Evolutionary conservation across 441 rosid species (phyloP).

Genomic region (Adansonia rubrostipa): DNA sequence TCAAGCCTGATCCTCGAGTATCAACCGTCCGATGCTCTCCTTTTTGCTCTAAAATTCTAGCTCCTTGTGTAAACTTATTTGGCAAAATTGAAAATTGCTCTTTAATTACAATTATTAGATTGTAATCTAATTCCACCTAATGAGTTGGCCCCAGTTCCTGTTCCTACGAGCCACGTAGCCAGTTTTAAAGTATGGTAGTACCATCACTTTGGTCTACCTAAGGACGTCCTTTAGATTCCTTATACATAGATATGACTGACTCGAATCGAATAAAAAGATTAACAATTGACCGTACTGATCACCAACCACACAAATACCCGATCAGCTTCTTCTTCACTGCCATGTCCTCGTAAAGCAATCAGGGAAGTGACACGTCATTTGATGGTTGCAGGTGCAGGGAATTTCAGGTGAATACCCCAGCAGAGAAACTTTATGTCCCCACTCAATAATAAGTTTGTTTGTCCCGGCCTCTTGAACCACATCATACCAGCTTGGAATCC

Average conservation of each 20-base stretch:
- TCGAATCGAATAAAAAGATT: background rate
- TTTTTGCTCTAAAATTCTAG: too few species aligned
- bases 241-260: background rate
- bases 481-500: background rate
- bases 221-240: conserved; percentile 15
- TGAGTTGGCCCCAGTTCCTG: conserved; percentile 4
- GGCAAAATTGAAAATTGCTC: too few species aligned
- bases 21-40: too few species aligned
- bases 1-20: too few species aligned
- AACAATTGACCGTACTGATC: too few species aligned
- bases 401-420: background rate
- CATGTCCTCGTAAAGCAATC: background rate
- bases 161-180: conserved; percentile 26
- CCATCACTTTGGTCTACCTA: background rate
- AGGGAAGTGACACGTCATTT: background rate
- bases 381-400: background rate
- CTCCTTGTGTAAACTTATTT: too few species aligned
- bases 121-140: conserved; percentile 13
- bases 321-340: background rate
- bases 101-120: too few species aligned
- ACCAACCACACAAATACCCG: background rate
- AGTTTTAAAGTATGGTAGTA: background rate
- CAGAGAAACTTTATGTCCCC: conserved; percentile 12
- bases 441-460: background rate
- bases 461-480: background rate